Percentiles rank a stretch among this genome's conserved stretches.
Evolutionary conservation across 2,329 filamentous ascomycete species (phyloP).

Genomic region (Neopestalotiopsis sp.): DNA sequence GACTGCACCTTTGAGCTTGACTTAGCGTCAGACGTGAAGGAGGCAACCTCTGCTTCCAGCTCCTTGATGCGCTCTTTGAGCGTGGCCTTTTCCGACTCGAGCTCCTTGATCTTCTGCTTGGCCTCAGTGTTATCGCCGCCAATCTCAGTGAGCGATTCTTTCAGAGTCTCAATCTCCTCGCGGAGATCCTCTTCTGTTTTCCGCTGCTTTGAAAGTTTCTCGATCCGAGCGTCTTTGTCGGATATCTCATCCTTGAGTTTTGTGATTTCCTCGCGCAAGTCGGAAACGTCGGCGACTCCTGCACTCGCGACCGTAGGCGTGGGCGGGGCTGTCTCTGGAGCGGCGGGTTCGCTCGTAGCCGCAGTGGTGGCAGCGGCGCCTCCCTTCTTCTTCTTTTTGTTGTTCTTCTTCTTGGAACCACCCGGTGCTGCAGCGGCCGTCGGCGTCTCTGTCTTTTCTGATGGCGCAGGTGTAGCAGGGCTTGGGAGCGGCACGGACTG

Average conservation of each 20-base stretch:
- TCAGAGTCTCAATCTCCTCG: constrained; percentile 85
- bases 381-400: constrained; percentile 86
- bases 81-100: constrained; percentile 70
- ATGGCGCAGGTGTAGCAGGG: constrained; percentile 25
- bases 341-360: constrained; percentile 42
- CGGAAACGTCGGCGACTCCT: constrained; percentile 36
- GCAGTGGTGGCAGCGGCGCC: constrained; percentile 57
- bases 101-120: constrained; percentile 75
- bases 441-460: constrained; percentile 31
- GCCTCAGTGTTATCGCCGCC: constrained; percentile 85
- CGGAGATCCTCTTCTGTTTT: constrained; percentile 78
- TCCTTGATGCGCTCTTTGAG: constrained; percentile 68
- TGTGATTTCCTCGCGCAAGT: constrained; percentile 53
- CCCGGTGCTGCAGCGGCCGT: constrained; percentile 30
- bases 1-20: constrained; percentile 60
- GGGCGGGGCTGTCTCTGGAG: constrained; percentile 45
- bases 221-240: constrained; percentile 76
- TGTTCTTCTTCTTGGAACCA: constrained; percentile 68
- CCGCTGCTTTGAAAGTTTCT: constrained; percentile 70
- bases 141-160: constrained; percentile 78
- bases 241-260: constrained; percentile 57
- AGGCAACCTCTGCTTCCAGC: constrained; percentile 72
- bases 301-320: constrained; percentile 34
- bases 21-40: constrained; percentile 37
- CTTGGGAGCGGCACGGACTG: constrained; percentile 23